These are phyloP conservation scores for Tolypocladium cylindrosporum DNA, from an alignment of 2,329 filamentous ascomycete species.

Conservation along the genomic window DNA sequence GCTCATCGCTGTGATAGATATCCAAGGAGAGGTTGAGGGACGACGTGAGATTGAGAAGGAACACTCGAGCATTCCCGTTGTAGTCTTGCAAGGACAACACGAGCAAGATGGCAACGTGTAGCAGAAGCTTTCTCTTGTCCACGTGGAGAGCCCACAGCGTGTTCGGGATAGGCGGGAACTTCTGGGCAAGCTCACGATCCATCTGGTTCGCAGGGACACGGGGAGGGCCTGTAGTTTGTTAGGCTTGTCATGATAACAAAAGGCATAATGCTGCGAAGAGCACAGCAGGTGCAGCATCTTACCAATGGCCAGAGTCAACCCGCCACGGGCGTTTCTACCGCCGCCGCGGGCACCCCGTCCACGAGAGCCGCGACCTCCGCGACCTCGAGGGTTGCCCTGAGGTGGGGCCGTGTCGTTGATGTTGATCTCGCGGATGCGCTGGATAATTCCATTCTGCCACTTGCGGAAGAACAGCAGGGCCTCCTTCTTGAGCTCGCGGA, in stretches of 20 bases:
- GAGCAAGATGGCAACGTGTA: conserved; percentile 64
- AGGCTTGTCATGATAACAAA: neutral
- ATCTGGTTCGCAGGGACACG: conserved; percentile 30
- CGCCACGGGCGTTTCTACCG: conserved; percentile 14
- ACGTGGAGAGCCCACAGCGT: conserved; percentile 48
- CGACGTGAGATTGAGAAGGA: conserved; percentile 60
- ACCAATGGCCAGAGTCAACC: conserved; percentile 25
- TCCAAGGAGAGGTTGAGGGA: conserved; percentile 59
- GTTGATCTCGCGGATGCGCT: conserved; percentile 60
- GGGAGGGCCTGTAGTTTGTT: conserved; percentile 20
- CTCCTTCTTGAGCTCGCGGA: conserved; percentile 59
- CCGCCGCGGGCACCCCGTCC: conserved; percentile 21
- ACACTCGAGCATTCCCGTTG: conserved; percentile 59
- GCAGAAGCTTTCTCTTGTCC: conserved; percentile 54
- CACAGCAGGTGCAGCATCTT: conserved; percentile 8
- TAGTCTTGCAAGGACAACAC: conserved; percentile 71
- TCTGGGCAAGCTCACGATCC: conserved; percentile 35
- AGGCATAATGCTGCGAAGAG: neutral
- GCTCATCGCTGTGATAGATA: conserved; percentile 60
- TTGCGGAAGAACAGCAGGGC: conserved; percentile 64
- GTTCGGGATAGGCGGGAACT: conserved; percentile 52
- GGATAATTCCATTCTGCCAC: conserved; percentile 65
- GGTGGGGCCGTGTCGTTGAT: conserved; percentile 29
- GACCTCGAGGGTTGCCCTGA: conserved; percentile 18
- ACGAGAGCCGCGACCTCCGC: conserved; percentile 21